Percentiles rank a stretch among this genome's conserved stretches.
Evolutionary conservation across 139 green algal genomes (phyloP).

Genomic region (Zygnema cylindricum): DNA sequence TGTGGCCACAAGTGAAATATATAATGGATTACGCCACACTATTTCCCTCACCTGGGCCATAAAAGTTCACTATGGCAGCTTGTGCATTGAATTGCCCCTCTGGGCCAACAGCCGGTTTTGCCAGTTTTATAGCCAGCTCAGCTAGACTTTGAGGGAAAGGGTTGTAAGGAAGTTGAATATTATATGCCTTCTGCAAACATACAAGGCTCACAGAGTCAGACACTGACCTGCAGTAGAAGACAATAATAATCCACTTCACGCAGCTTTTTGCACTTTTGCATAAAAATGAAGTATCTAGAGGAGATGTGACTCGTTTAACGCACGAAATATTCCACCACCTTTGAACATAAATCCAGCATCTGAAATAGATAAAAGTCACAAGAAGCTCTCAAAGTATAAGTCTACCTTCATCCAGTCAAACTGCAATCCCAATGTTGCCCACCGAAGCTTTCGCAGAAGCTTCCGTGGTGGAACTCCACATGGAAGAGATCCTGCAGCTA

Average conservation of each 20-base stretch:
- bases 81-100: slow-evolving; percentile 70
- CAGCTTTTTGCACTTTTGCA: too few relatives aligned
- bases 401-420: slow-evolving; percentile 77
- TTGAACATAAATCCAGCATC: too few relatives aligned
- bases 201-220: too few relatives aligned
- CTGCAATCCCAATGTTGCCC: slow-evolving; percentile 79
- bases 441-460: slow-evolving; percentile 82
- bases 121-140: slow-evolving; percentile 43
- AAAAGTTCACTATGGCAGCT: slow-evolving; percentile 87
- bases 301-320: too few relatives aligned
- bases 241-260: too few relatives aligned
- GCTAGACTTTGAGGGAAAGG: slow-evolving; percentile 50
- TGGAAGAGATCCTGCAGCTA: too few relatives aligned
- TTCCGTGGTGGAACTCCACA: slow-evolving; percentile 17
- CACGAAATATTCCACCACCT: too few relatives aligned
- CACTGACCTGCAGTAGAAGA: too few relatives aligned
- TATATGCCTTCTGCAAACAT: slow-evolving; percentile 70
- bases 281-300: too few relatives aligned
- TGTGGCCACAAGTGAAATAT: background rate
- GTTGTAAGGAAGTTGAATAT: slow-evolving; percentile 53
- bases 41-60: slow-evolving; percentile 15
- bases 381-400: too few relatives aligned
- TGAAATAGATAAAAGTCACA: too few relatives aligned
- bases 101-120: slow-evolving; percentile 18
- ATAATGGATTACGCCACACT: slow-evolving; percentile 6